Percentiles rank a stretch among this genome's conserved stretches.
These are phyloP conservation scores for Cladophialophora chaetospira DNA, from an alignment of 2,329 filamentous ascomycete species.

Conservation along the genomic window DNA sequence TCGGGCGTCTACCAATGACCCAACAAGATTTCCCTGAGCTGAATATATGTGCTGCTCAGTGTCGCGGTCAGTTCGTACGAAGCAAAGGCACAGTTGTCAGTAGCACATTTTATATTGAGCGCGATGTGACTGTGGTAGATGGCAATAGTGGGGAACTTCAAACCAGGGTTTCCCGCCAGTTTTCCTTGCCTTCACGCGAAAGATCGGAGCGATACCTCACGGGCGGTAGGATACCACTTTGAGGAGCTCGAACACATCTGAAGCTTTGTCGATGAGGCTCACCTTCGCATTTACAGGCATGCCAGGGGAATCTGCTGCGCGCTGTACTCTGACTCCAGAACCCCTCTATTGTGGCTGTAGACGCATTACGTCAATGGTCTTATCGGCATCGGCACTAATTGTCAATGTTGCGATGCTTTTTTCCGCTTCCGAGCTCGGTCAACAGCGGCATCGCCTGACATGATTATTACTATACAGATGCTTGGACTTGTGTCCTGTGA, in stretches of 20 bases:
- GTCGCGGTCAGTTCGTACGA: no score
- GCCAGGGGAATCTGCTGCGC: not conserved
- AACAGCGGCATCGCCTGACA: conserved; percentile 3
- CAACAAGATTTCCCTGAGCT: no score
- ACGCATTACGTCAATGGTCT: conserved; percentile 7
- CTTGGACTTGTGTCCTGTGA: not conserved
- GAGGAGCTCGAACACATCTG: not conserved
- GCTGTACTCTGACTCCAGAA: not conserved
- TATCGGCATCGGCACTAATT: not conserved
- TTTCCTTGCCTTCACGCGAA: not conserved
- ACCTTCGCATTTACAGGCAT: no score
- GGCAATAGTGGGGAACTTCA: not conserved
- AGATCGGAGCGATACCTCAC: not conserved
- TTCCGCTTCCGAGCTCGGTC: conserved; percentile 11
- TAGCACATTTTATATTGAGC: not conserved
- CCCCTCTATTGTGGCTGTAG: not conserved
- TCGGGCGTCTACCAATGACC: no score
- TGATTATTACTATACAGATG: conserved; percentile 5
- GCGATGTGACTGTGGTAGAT: not conserved
- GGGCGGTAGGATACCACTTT: not conserved
- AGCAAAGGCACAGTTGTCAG: not conserved
- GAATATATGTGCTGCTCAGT: no score
- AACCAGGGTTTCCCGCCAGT: not conserved
- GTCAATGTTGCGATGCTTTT: not conserved
- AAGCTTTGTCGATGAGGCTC: not conserved